phyloP scores from a whole-genome alignment of 169 alveolate genomes.

The Cryptosporidium parvum region DNA sequence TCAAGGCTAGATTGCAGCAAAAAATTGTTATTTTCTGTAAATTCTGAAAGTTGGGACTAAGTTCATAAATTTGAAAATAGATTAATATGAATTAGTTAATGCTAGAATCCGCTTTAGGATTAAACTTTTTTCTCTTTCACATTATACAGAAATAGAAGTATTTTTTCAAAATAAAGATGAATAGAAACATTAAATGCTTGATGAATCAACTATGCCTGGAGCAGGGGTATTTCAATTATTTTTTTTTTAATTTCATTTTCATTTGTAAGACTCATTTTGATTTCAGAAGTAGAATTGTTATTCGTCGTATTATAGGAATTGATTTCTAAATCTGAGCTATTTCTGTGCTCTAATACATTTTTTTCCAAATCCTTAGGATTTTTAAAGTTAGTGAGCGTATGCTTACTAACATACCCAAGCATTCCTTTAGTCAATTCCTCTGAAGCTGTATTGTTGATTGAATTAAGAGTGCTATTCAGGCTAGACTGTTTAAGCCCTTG shows the following conservation, averaged over 20 bases:
- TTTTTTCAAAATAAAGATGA: too few species aligned
- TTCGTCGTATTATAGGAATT: neutral
- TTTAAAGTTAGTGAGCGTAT: neutral
- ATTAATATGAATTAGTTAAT: too few species aligned
- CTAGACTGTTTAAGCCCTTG: neutral
- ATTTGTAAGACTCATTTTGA: neutral
- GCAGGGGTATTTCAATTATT: neutral
- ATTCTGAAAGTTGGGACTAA: too few species aligned
- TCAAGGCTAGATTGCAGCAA: neutral
- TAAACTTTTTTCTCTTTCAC: neutral
- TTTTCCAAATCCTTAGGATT: neutral
- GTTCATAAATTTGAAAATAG: neutral
- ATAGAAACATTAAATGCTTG: neutral
- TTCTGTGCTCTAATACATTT: too few species aligned
- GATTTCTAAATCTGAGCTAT: neutral
- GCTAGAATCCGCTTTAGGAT: neutral
- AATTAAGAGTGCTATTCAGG: conserved; percentile 1
- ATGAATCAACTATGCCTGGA: neutral
- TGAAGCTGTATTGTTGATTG: neutral
- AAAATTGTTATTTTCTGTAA: neutral
- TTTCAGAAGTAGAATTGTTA: neutral
- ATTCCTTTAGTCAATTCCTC: neutral
- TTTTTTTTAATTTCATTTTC: neutral
- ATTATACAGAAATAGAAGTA: neutral
- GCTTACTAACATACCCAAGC: conserved; percentile 11